A percentile compares a stretch with the other conserved stretches of the same genome.
Conservation (phyloP, 164 flowering plant genomes). For the Stephania japonica region DNA sequence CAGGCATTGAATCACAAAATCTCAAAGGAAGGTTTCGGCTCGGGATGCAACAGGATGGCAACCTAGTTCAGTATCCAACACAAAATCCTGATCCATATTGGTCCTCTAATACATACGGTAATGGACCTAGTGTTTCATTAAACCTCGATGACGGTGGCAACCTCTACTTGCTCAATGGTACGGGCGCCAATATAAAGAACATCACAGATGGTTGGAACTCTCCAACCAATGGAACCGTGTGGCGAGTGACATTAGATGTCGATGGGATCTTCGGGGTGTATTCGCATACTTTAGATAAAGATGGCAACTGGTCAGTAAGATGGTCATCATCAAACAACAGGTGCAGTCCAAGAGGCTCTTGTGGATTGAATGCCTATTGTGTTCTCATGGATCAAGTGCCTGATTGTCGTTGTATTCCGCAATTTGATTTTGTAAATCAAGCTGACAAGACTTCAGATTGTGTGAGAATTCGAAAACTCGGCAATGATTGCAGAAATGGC, state of each 20-base stretch:
- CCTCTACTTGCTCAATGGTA: conserved; percentile 7
- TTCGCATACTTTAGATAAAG: conserved; percentile 4
- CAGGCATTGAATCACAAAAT: conserved; percentile 7
- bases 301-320: not conserved
- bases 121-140: conserved; percentile 14
- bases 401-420: conserved; percentile 1
- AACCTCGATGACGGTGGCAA: conserved; percentile 10
- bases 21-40: conserved; percentile 20
- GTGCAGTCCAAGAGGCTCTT: conserved; percentile 12
- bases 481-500: not conserved
- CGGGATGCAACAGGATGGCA: conserved; percentile 27
- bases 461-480: not conserved
- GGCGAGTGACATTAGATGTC: conserved; percentile 7
- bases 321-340: not conserved
- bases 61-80: conserved; percentile 23
- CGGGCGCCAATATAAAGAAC: conserved; percentile 4
- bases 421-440: not conserved
- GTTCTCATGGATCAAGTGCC: conserved; percentile 10
- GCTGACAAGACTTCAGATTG: not conserved
- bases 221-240: not conserved
- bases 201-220: not conserved
- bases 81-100: conserved; percentile 11
- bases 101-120: conserved; percentile 5
- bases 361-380: conserved; percentile 15
- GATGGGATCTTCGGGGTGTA: conserved; percentile 15